Percentiles rank a stretch among this genome's conserved stretches.
Conservation (phyloP, 768 basidiomycete species). For the Asterophora parasitica region DNA sequence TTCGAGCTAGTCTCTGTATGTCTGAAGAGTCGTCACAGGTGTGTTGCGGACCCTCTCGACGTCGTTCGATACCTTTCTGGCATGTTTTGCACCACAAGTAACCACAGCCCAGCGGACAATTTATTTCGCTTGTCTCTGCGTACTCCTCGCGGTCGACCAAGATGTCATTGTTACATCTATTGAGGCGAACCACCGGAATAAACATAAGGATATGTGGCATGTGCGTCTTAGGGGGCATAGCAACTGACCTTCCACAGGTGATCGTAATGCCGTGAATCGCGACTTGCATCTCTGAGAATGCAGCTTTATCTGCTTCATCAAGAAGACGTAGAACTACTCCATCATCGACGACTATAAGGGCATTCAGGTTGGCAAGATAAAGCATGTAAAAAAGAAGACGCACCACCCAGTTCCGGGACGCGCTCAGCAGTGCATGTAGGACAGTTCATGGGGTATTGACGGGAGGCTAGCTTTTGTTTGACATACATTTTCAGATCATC, state of each 20-base stretch:
- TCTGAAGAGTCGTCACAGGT: slow-evolving; percentile 58
- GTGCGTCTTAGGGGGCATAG: background rate
- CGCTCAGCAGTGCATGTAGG: slow-evolving; percentile 42
- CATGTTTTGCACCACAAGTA: slow-evolving; percentile 62
- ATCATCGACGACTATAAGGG: slow-evolving; percentile 33
- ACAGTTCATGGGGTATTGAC: slow-evolving; percentile 56
- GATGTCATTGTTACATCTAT: slow-evolving; percentile 44
- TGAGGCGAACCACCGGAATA: background rate
- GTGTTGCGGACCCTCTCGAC: slow-evolving; percentile 33
- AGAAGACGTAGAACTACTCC: slow-evolving; percentile 47
- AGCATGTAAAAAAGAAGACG: background rate
- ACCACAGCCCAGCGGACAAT: slow-evolving; percentile 47
- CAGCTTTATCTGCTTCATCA: slow-evolving; percentile 32
- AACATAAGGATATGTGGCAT: background rate
- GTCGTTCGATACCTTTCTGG: slow-evolving; percentile 37
- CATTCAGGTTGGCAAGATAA: slow-evolving; percentile 12
- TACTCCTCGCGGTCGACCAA: slow-evolving; percentile 50
- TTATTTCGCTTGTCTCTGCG: slow-evolving; percentile 31
- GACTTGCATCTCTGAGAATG: slow-evolving; percentile 45
- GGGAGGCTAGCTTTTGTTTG: slow-evolving; percentile 41
- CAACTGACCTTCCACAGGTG: slow-evolving; percentile 46
- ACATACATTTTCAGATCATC: slow-evolving; percentile 41
- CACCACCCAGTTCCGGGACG: background rate
- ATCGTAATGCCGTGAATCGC: slow-evolving; percentile 34
- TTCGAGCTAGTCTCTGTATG: slow-evolving; percentile 45